Conservation (phyloP, 805 yeast genomes). For the Metahyphopichia silvanorum region DNA sequence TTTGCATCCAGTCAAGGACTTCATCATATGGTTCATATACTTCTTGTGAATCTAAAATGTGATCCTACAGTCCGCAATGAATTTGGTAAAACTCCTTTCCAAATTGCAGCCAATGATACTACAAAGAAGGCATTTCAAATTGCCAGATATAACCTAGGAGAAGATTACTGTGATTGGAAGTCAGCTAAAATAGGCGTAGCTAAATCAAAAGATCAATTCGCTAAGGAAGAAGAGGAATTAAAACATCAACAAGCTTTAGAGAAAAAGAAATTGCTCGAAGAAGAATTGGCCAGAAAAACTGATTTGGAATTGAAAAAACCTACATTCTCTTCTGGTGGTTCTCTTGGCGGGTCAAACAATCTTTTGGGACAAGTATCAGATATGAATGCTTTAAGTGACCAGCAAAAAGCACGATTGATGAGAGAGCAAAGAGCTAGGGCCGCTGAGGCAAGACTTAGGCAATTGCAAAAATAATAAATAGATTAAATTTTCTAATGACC, state of each 20-base stretch:
- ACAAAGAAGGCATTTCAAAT: constrained; percentile 60
- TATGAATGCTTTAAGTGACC: constrained; percentile 62
- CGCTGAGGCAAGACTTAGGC: constrained; percentile 76
- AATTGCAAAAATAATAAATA: constrained; percentile 2
- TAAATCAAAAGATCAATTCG: constrained; percentile 58
- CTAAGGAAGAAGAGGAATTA: constrained; percentile 33
- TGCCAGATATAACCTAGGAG: constrained; percentile 67
- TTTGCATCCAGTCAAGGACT: constrained; percentile 70
- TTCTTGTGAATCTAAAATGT: constrained; percentile 63
- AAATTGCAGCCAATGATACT: constrained; percentile 49
- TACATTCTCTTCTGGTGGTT: constrained; percentile 29
- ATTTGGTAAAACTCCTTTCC: constrained; percentile 65
- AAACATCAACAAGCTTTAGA: constrained; percentile 35
- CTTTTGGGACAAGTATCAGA: constrained; percentile 35
- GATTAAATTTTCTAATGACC: not conserved
- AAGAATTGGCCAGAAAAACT: constrained; percentile 41
- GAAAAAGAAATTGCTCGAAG: constrained; percentile 39
- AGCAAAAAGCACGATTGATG: constrained; percentile 74
- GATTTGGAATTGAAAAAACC: constrained; percentile 39
- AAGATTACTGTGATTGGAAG: constrained; percentile 66
- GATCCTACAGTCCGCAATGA: constrained; percentile 60
- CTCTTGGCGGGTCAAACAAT: constrained; percentile 20
- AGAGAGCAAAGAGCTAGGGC: constrained; percentile 96
- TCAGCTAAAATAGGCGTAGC: constrained; percentile 59
- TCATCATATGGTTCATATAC: constrained; percentile 60